Evolutionary conservation across 2,329 filamentous ascomycete genomes (phyloP), one percentile per base, ranked within the genome.

Genomic region (Talaromyces marneffei): DNA sequence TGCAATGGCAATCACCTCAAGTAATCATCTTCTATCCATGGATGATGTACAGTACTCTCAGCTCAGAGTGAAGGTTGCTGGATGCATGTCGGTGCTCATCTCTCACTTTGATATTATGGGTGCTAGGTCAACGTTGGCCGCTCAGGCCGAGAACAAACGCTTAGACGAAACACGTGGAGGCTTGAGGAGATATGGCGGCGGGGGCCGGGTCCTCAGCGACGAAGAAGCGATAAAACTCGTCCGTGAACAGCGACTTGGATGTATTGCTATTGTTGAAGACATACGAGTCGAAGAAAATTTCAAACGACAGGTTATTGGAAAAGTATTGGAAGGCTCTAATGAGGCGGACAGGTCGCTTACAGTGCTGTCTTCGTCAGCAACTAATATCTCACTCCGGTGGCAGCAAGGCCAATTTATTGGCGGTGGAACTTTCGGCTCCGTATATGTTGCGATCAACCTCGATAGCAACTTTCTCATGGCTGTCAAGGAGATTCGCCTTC

Each of bases 61-160:
- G 65, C 80, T 99, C 64, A 85, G 93, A 48, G 82, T 86, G 62
- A 97, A 97, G 75, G 94, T 99, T 4, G 92, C 92, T 8, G 93
- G 93, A 0, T 99, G 94, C 75, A 99, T 99, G 94, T 92, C 91
- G 20, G 83, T 99, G 25, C 82, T 99, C 54, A 97, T 99, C 67
- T 97, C 92, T 9, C 94, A 99, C 75, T 99, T 99, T 70, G 94
- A 99, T 74, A 97, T 99, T 75, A 96, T 99, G 89, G 94, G 94
- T 25, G 94, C 94, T 27, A 87, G 93, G 69, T 96, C 92, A 6
- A 97, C 88, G 44, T 83, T 97, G 65, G 94, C 94, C 10, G 94
- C 94, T 4, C 92, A 97, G 76, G 91, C 92, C 1, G 94, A 99
- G 77, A 92, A 91, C 73, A 91, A 96, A 71, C 85, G 90, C 46